Percentiles rank a stretch among this genome's conserved stretches.
Conservation (phyloP, 495 filamentous ascomycete genomes). For the Hypoxylon crocopeplum region DNA sequence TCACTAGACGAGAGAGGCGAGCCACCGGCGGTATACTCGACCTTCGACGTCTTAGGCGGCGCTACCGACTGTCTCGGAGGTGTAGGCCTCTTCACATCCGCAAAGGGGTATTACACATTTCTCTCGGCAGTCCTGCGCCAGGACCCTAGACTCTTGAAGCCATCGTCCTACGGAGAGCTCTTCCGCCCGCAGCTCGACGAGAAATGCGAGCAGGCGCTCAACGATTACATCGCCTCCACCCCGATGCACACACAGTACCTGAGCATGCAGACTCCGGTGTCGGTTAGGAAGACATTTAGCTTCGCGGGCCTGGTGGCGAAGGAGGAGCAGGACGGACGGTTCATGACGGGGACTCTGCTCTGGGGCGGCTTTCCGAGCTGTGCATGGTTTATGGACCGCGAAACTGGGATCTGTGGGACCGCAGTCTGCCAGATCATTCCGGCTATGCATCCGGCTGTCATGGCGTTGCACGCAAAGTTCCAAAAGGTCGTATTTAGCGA, state of each 20-base stretch:
- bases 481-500: constrained; percentile 14
- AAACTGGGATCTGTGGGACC: constrained; percentile 23
- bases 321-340: constrained; percentile 30
- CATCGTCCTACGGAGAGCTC: constrained; percentile 54
- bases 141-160: constrained; percentile 54
- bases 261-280: constrained; percentile 14
- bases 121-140: constrained; percentile 52
- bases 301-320: constrained; percentile 37
- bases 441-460: constrained; percentile 17
- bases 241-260: constrained; percentile 7
- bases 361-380: constrained; percentile 24
- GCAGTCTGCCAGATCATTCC: constrained; percentile 27
- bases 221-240: constrained; percentile 16
- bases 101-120: constrained; percentile 57
- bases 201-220: constrained; percentile 17
- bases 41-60: constrained; percentile 20
- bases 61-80: constrained; percentile 59
- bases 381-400: constrained; percentile 30
- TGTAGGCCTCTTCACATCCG: constrained; percentile 56
- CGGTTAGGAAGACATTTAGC: constrained; percentile 24
- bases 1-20: constrained; percentile 31
- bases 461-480: constrained; percentile 24
- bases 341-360: constrained; percentile 9
- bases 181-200: constrained; percentile 58
- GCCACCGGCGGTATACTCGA: constrained; percentile 21